These are phyloP conservation scores for Kwoniella dejecticola DNA, from an alignment of 768 basidiomycete species.

Conservation along the genomic window DNA sequence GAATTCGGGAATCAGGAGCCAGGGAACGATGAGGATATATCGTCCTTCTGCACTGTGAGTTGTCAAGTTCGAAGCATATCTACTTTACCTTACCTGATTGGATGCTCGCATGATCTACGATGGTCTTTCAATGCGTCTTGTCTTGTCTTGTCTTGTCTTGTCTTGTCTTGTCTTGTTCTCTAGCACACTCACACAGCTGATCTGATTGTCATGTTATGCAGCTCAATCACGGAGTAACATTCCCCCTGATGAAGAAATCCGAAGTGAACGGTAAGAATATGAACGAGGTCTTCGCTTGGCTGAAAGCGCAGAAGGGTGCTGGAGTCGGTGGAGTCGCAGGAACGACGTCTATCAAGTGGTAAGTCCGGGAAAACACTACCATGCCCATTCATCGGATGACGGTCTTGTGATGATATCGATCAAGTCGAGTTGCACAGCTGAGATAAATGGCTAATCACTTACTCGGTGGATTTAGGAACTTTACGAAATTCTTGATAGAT, in stretches of 20 bases:
- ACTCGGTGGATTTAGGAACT: conserved; percentile 52
- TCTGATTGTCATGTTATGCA: conserved; percentile 39
- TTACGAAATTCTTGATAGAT: conserved; percentile 69
- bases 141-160: not conserved
- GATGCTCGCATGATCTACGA: too few species aligned
- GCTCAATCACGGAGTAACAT: conserved; percentile 82
- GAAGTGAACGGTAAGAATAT: conserved; percentile 86
- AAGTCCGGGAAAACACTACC: conserved; percentile 1
- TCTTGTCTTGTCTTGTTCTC: not conserved
- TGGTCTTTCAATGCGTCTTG: not conserved
- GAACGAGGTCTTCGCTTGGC: conserved; percentile 78
- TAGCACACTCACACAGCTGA: not conserved
- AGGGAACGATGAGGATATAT: conserved; percentile 72
- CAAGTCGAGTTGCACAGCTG: too few species aligned
- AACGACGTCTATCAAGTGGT: conserved; percentile 54
- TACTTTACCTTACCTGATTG: too few species aligned
- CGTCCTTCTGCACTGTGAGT: conserved; percentile 51
- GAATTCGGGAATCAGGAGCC: conserved; percentile 91
- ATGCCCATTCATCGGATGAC: too few species aligned
- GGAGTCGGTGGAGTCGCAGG: conserved; percentile 38
- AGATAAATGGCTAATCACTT: too few species aligned
- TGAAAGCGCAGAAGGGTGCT: conserved; percentile 72
- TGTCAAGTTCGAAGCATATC: not conserved
- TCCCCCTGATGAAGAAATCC: conserved; percentile 82
- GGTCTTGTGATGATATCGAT: too few species aligned